Evolutionary conservation across 257 asterid genomes (phyloP), one percentile per base, ranked within the genome.

Genomic region (Fraxinus americana): DNA sequence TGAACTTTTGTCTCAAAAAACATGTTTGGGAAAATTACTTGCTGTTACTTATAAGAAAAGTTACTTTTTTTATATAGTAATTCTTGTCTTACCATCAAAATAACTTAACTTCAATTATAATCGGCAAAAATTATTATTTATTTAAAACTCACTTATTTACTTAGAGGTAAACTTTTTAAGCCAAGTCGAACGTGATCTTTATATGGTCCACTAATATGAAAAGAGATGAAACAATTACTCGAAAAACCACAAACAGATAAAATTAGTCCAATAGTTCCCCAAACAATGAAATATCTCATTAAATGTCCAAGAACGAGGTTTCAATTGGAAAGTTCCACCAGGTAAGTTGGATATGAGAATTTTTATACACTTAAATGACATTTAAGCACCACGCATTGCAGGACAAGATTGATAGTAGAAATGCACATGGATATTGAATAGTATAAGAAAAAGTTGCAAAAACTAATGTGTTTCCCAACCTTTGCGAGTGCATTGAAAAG

Each of bases 401-500:
- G 68, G 48, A 70, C 66, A n/a, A 48, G 66, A 9, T 70, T 7
- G 2, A 2, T n/a, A 27, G 68, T 39, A 63, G 68, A 59, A 41
- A 63, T 52, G 69, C 43, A 13, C 27, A 29, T 63, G 32, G 36
- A 27, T 35, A 65, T 1, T 70, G 30, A 54, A 71, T 32, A 66
- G 68, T 73, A 79, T 32, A 29, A 25, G 52, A 61, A n/a, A 79
- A 75, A 67, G 71, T 8, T 34, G 32, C 48, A 30, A 67, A 59
- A 65, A 41, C 34, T 30, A 43, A 72, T 57, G 78, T 82, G 67
- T 78, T 77, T 82, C 23, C 78, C 32, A 75, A 92, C 99, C 98
- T 93, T 96, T 48, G 99, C 99, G 75, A 96, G 94, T 70, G 99
- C 99, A 88, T 90, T 89, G 89, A 96, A 96, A 63, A 96, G 90